Conservation (phyloP, 345 rosid genomes). For the Camelina hispida region DNA sequence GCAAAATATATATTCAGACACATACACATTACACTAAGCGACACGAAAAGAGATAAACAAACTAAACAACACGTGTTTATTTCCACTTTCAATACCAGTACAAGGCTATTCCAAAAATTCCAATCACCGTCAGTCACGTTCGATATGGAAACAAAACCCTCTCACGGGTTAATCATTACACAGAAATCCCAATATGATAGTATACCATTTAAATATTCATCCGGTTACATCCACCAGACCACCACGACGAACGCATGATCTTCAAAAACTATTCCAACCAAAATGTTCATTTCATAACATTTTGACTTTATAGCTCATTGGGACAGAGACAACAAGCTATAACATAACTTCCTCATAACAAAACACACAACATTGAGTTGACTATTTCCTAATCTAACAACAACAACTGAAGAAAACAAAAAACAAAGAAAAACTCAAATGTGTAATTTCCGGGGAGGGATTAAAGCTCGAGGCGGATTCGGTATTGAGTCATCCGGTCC, state of each 20-base stretch:
- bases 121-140: conserved; percentile 32
- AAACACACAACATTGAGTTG: conserved; percentile 6
- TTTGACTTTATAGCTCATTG: conserved; percentile 14
- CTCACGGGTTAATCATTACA: conserved; percentile 15
- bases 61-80: conserved; percentile 19
- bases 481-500: conserved; percentile 64
- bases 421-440: conserved; percentile 28
- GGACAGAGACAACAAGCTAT: not conserved
- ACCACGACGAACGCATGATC: conserved; percentile 35
- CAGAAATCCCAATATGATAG: not conserved
- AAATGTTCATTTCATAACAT: not conserved
- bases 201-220: not conserved
- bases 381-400: conserved; percentile 19
- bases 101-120: not conserved
- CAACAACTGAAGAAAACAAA: not conserved
- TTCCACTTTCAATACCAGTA: not conserved
- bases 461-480: conserved; percentile 47
- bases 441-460: conserved; percentile 53
- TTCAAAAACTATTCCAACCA: not conserved
- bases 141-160: conserved; percentile 26
- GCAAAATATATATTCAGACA: conserved; percentile 6
- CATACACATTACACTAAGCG: not conserved
- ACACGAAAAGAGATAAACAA: not conserved
- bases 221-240: conserved; percentile 23
- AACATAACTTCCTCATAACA: not conserved